Evolutionary conservation across 2,329 filamentous ascomycete genomes (phyloP).

Genomic region (Colletotrichum theobromicola): DNA sequence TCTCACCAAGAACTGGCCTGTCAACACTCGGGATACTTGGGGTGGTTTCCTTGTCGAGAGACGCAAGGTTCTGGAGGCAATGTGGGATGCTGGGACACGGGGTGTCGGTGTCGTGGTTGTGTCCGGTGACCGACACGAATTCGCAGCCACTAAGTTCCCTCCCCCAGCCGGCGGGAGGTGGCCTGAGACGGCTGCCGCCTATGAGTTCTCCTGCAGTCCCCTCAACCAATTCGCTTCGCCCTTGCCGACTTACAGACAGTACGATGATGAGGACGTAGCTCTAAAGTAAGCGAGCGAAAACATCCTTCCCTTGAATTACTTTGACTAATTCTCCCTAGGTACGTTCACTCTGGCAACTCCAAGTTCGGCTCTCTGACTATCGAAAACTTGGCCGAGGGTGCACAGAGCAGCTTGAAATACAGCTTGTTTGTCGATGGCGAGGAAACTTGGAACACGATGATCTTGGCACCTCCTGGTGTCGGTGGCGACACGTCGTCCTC

Average conservation of each 20-base stretch:
- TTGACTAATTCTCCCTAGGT: constrained; percentile 49
- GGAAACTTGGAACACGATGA: constrained; percentile 73
- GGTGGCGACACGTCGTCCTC: constrained; percentile 37
- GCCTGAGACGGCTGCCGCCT: constrained; percentile 69
- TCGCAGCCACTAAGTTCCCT: constrained; percentile 83
- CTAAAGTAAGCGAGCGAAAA: constrained; percentile 72
- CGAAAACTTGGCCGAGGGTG: constrained; percentile 65
- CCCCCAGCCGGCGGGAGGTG: constrained; percentile 66
- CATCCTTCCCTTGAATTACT: not conserved
- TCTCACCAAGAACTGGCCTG: constrained; percentile 96
- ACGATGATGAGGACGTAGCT: constrained; percentile 80
- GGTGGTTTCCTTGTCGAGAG: constrained; percentile 88
- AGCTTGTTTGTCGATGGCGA: constrained; percentile 81
- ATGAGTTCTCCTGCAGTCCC: constrained; percentile 92
- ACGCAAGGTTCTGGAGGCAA: constrained; percentile 79
- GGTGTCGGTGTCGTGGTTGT: constrained; percentile 83
- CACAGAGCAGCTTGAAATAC: constrained; percentile 79
- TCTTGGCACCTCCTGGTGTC: constrained; percentile 52
- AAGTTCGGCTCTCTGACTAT: constrained; percentile 90
- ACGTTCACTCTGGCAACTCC: constrained; percentile 82
- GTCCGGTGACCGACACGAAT: constrained; percentile 95
- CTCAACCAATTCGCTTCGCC: constrained; percentile 95
- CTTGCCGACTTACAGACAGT: constrained; percentile 80
- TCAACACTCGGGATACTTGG: constrained; percentile 91
- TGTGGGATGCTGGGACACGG: constrained; percentile 84